phyloP scores from a whole-genome alignment of 2,329 filamentous ascomycete species.

The Lachnellula occidentalis region DNA sequence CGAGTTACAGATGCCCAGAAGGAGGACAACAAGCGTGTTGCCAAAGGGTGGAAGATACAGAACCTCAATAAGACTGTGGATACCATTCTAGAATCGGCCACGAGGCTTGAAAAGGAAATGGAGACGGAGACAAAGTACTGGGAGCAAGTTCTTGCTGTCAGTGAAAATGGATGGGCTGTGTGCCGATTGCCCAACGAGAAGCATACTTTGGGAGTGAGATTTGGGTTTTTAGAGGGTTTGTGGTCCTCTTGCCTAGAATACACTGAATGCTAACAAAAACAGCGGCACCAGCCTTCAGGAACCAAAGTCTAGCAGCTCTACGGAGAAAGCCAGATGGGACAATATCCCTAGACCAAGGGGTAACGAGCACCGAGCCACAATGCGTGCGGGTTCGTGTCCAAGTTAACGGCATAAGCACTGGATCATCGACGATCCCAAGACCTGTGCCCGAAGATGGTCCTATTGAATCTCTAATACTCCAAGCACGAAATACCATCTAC shows the following conservation, averaged over 20 bases:
- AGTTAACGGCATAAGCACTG: constrained; percentile 51
- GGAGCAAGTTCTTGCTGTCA: constrained; percentile 77
- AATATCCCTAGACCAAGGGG: constrained; percentile 63
- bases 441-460: constrained; percentile 51
- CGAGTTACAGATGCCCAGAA: constrained; percentile 50
- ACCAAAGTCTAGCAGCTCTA: constrained; percentile 76
- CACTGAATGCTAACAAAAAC: constrained; percentile 26
- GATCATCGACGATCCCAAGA: constrained; percentile 47
- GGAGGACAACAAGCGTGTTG: constrained; percentile 51
- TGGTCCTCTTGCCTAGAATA: neutral
- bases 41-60: constrained; percentile 71
- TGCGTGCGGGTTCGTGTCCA: constrained; percentile 64
- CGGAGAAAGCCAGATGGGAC: constrained; percentile 68
- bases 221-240: constrained; percentile 69
- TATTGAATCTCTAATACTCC: constrained; percentile 63
- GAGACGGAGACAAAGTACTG: constrained; percentile 80
- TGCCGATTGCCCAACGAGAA: constrained; percentile 69
- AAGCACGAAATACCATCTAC: constrained; percentile 73
- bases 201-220: constrained; percentile 76
- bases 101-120: constrained; percentile 70
- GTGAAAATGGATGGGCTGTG: constrained; percentile 79
- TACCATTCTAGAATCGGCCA: constrained; percentile 65
- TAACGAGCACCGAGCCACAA: constrained; percentile 44
- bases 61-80: constrained; percentile 70
- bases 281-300: constrained; percentile 53